Evolutionary conservation across 164 flowering plant species (phyloP).

Genomic region (Sextonia rubra): DNA sequence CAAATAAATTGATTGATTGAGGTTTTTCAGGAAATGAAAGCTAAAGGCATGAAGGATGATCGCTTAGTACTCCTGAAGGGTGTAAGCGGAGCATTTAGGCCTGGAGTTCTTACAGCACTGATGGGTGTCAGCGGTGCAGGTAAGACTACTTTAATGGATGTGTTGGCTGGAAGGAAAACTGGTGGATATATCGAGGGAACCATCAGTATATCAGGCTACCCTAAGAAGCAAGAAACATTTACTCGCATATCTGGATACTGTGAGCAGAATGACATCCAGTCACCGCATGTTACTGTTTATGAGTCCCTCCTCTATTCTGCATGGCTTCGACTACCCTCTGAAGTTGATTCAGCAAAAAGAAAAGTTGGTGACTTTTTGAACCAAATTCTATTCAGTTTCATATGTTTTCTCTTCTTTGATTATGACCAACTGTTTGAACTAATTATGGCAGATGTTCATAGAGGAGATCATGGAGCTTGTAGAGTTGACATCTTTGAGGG

Average conservation of each 20-base stretch:
- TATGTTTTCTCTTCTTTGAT: background rate
- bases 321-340: conserved; percentile 44
- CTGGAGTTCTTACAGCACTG: conserved; percentile 51
- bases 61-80: conserved; percentile 33
- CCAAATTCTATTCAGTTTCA: conserved; percentile 1
- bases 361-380: conserved; percentile 21
- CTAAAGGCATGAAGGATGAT: conserved; percentile 29
- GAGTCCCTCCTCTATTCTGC: conserved; percentile 48
- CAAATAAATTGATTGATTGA: no score
- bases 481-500: conserved; percentile 35
- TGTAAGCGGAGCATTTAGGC: conserved; percentile 47
- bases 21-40: conserved; percentile 35
- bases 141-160: conserved; percentile 51
- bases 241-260: conserved; percentile 50
- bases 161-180: conserved; percentile 49
- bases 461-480: conserved; percentile 57
- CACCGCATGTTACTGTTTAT: conserved; percentile 40
- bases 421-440: background rate
- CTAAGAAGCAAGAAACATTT: conserved; percentile 49
- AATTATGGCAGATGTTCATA: conserved; percentile 38
- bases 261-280: conserved; percentile 53
- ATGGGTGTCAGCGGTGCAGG: conserved; percentile 66
- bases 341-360: conserved; percentile 23
- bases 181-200: conserved; percentile 43
- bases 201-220: conserved; percentile 45